These are phyloP conservation scores for Sporopachydermia quercuum DNA, from an alignment of 805 yeast genomes.

Conservation along the genomic window DNA sequence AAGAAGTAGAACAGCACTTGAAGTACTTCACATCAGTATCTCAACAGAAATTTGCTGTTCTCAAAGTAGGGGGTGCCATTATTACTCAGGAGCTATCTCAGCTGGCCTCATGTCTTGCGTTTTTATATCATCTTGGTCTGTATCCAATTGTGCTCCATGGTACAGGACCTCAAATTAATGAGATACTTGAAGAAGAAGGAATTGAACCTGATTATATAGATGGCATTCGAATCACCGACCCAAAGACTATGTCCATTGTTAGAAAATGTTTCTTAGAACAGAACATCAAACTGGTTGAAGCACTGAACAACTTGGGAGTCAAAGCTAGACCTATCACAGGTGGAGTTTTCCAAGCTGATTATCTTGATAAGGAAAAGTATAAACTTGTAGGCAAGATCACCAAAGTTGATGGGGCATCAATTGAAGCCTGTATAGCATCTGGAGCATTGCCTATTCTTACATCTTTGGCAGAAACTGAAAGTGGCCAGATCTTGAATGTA, in stretches of 20 bases:
- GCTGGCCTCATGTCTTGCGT: constrained; percentile 73
- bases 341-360: constrained; percentile 73
- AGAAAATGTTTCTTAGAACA: constrained; percentile 75
- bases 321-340: constrained; percentile 86
- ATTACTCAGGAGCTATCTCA: constrained; percentile 73
- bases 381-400: constrained; percentile 66
- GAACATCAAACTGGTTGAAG: constrained; percentile 68
- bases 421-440: constrained; percentile 71
- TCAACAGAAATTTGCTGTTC: constrained; percentile 79
- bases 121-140: constrained; percentile 71
- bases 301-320: constrained; percentile 75
- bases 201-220: constrained; percentile 76
- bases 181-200: constrained; percentile 63
- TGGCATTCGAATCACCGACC: constrained; percentile 75
- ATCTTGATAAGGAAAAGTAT: constrained; percentile 63
- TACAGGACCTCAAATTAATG: constrained; percentile 82
- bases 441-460: constrained; percentile 80
- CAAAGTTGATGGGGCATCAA: constrained; percentile 58
- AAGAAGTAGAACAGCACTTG: constrained; percentile 78
- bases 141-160: constrained; percentile 81
- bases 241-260: constrained; percentile 72
- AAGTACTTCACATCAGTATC: constrained; percentile 82
- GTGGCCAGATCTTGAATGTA: constrained; percentile 74
- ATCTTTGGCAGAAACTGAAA: constrained; percentile 71
- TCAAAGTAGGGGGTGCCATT: constrained; percentile 83